Evolutionary conservation across 495 filamentous ascomycete species (phyloP).

Genomic region (Neurospora sp.): DNA sequence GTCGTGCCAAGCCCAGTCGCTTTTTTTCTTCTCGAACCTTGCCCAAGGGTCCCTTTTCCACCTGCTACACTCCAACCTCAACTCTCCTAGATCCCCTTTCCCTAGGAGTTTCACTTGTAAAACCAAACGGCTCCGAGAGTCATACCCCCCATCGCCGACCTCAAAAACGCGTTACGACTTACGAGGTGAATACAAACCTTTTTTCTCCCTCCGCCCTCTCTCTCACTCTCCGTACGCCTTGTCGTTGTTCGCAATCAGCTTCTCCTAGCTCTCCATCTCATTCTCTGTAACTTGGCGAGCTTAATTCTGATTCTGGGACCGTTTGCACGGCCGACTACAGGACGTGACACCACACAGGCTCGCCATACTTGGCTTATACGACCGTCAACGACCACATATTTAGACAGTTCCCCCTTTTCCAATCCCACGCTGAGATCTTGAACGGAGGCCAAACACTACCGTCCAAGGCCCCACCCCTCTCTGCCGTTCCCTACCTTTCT

Average conservation of each 20-base stretch:
- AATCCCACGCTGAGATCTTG: background rate
- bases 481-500: constrained; percentile 10
- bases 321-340: constrained; percentile 13
- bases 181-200: background rate
- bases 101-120: background rate
- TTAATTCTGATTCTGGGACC: constrained; percentile 4
- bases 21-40: background rate
- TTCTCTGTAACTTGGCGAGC: background rate
- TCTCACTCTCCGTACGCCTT: constrained; percentile 7
- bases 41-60: background rate
- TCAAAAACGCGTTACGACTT: background rate
- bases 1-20: background rate
- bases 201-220: background rate
- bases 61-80: background rate
- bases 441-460: constrained; percentile 11
- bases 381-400: constrained; percentile 10
- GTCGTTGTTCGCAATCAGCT: constrained; percentile 16
- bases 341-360: constrained; percentile 7
- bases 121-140: background rate
- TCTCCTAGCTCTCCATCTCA: constrained; percentile 4
- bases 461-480: constrained; percentile 18
- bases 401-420: background rate
- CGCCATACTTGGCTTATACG: background rate
- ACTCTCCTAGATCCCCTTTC: background rate
- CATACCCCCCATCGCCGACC: background rate